A percentile compares a stretch with the other conserved stretches of the same genome.
These are phyloP conservation scores for Echeveria elegans DNA, from an alignment of 164 flowering plant genomes.

Conservation along the genomic window DNA sequence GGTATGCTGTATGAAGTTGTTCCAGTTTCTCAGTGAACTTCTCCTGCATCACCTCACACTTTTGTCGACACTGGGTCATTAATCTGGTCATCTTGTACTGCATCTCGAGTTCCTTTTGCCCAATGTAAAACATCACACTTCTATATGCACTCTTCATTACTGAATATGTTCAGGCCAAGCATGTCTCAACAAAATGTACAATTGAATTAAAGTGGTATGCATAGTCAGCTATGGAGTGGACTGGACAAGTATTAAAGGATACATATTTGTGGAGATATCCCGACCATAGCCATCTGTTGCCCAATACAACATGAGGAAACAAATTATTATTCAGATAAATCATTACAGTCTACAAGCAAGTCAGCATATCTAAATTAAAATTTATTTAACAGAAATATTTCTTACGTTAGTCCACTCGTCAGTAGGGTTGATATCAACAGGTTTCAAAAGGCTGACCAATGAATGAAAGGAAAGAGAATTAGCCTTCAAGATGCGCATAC, in stretches of 20 bases:
- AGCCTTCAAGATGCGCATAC: neutral
- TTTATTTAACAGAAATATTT: constrained; percentile 1
- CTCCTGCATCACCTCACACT: constrained; percentile 89
- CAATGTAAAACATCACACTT: too few species aligned
- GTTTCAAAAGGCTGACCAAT: constrained; percentile 70
- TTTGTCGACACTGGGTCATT: constrained; percentile 82
- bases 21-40: constrained; percentile 86
- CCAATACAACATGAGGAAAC: neutral
- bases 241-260: constrained; percentile 35
- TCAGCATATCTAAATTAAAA: neutral
- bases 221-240: neutral
- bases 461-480: constrained; percentile 12
- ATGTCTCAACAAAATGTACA: constrained; percentile 1
- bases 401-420: constrained; percentile 97
- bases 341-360: neutral
- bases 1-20: constrained; percentile 86
- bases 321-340: neutral
- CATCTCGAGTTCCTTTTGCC: too few species aligned
- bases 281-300: constrained; percentile 89
- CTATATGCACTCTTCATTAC: too few species aligned
- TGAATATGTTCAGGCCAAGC: constrained; percentile 27
- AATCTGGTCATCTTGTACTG: constrained; percentile 50
- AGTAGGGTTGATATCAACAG: constrained; percentile 84
- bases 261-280: constrained; percentile 84
- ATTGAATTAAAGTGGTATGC: neutral